These are phyloP conservation scores for Lasiodiplodia sp. DNA, from an alignment of 2,329 filamentous ascomycete species.

Conservation along the genomic window DNA sequence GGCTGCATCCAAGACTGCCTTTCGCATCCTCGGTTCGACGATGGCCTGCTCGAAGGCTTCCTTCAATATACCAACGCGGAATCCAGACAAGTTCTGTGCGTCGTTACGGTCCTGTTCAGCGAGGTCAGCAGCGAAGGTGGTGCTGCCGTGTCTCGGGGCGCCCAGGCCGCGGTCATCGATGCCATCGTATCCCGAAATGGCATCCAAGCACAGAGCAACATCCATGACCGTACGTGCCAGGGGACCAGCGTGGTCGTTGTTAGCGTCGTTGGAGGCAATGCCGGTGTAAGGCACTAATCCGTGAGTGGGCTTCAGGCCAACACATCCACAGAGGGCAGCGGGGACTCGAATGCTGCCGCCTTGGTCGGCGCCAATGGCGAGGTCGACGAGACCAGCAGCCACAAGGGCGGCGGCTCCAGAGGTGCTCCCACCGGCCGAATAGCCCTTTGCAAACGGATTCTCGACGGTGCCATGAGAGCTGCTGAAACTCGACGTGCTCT, in stretches of 20 bases:
- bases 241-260: constrained; percentile 52
- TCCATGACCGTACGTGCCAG: constrained; percentile 39
- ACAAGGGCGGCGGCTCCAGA: constrained; percentile 55
- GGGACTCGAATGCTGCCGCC: constrained; percentile 50
- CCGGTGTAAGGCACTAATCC: constrained; percentile 61
- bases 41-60: constrained; percentile 35
- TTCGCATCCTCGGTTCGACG: constrained; percentile 50
- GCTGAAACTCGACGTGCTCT: constrained; percentile 57
- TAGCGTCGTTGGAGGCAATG: constrained; percentile 47
- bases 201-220: constrained; percentile 40
- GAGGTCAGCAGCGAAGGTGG: constrained; percentile 34
- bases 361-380: constrained; percentile 50
- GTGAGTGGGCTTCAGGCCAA: constrained; percentile 55
- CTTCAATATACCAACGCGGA: constrained; percentile 41
- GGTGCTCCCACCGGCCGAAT: constrained; percentile 58
- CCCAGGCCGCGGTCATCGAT: constrained; percentile 43
- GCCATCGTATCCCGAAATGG: constrained; percentile 41
- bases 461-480: constrained; percentile 49
- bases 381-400: constrained; percentile 47
- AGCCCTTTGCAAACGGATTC: constrained; percentile 56
- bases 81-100: constrained; percentile 32
- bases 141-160: constrained; percentile 38
- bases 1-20: constrained; percentile 51
- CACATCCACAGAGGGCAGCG: constrained; percentile 45
- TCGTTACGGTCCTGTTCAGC: constrained; percentile 1